Percentiles rank a stretch among this genome's conserved stretches.
These are phyloP conservation scores for Pseudozyma thailandica DNA, from an alignment of 1,284 basidiomycete genomes.

Conservation along the genomic window DNA sequence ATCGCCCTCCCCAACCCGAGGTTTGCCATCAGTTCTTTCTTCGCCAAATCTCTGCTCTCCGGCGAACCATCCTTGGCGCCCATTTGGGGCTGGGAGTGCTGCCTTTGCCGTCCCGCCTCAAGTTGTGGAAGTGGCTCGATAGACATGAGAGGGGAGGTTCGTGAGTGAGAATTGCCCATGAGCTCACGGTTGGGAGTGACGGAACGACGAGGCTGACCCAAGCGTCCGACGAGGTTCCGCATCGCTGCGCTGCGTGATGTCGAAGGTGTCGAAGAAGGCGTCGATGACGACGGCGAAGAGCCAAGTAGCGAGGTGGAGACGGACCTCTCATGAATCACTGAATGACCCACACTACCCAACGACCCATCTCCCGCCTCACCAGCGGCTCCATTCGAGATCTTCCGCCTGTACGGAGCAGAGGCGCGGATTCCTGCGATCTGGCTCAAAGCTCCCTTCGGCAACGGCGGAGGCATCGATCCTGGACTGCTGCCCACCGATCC, in stretches of 20 bases:
- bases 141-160: conserved; percentile 32
- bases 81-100: conserved; percentile 41
- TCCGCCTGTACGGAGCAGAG: conserved; percentile 42
- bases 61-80: conserved; percentile 9
- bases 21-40: conserved; percentile 9
- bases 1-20: conserved; percentile 11
- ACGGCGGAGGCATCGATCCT: conserved; percentile 20
- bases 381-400: conserved; percentile 36
- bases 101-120: conserved; percentile 15
- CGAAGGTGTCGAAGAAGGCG: conserved; percentile 11
- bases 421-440: conserved; percentile 36
- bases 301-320: conserved; percentile 21
- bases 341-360: conserved; percentile 24
- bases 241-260: conserved; percentile 32
- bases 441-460: conserved; percentile 13
- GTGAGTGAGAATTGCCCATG: conserved; percentile 9
- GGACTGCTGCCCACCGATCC: conserved; percentile 15
- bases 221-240: conserved; percentile 34
- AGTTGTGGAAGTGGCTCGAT: conserved; percentile 30
- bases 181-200: conserved; percentile 40
- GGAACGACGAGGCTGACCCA: conserved; percentile 37
- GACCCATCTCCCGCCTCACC: conserved; percentile 21
- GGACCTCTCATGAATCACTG: conserved; percentile 40
- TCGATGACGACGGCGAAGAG: conserved; percentile 20
- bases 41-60: conserved; percentile 9